Evolutionary conservation across 345 rosid species (phyloP), one percentile per base, ranked within the genome.

Genomic region (Reutealis trisperma): DNA sequence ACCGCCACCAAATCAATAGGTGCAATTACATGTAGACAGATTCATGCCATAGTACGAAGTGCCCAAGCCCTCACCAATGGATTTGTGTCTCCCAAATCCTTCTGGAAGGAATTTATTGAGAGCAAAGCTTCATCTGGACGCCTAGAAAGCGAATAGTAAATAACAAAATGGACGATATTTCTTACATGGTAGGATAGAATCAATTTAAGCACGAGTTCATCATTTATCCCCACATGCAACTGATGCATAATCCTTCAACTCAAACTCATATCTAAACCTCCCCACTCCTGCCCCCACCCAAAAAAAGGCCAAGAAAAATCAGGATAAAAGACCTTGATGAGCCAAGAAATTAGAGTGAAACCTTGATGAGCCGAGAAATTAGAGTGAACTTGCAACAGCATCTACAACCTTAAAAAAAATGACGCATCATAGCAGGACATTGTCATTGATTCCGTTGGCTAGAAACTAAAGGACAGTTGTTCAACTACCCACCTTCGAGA

Each of bases 41-140:
- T 93, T 47, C 99, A 97, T 0, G 98, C 96, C 99, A 96, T 93
- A 5, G 97, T 86, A 71, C 99, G 98, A 73, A 96, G 94, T 59
- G 99, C 99, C 90, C 99, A 92, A 52, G 99, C 99, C 77, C 99
- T 88, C 78, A 96, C 98, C 80, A 96, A 80, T 1, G 99, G 96
- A 75, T 93, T 96, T 27, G 97, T 83, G 86, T 96, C 99, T 76
- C 98, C 96, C 89, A 96, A 87, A 79, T 96, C 99, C 83, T 87
- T 96, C 79, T 96, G 99, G 83, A 96, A 96, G 71, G 85, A 96
- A 67, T 96, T 96, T 82, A 96, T 93, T 19, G 98, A 96, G 74
- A 93, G 86, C 85, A 96, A 87, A 30, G 99, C 97, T 86, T 96
- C 99, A 83, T 87, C 92, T 22, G 99, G 99, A 77, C 94, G 97